Percentiles rank a stretch among this genome's conserved stretches.
Evolutionary conservation across 1,139 yeast genomes (phyloP).

Genomic region (Suhomyces kunorum): DNA sequence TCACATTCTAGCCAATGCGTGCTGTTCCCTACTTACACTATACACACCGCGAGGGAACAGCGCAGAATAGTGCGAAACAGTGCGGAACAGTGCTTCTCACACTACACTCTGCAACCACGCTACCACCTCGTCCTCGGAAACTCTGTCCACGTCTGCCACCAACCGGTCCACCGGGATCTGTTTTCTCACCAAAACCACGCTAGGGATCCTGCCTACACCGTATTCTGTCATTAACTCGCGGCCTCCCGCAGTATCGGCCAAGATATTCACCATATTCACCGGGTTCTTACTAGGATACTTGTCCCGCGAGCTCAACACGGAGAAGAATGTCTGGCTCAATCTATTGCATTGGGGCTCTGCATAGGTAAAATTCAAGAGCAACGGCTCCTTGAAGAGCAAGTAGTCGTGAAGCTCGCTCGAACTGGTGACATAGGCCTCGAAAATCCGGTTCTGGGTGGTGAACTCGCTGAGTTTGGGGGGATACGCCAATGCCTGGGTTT

Average conservation of each 20-base stretch:
- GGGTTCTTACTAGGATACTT: slow-evolving; percentile 38
- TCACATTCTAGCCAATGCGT: too few relatives aligned
- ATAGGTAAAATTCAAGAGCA: slow-evolving; percentile 70
- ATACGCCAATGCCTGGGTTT: slow-evolving; percentile 30
- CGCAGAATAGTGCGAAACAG: too few relatives aligned
- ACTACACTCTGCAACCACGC: slow-evolving; percentile 49
- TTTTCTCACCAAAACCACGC: slow-evolving; percentile 64
- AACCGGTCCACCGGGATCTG: slow-evolving; percentile 62
- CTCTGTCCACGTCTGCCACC: slow-evolving; percentile 42
- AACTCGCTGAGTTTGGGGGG: slow-evolving; percentile 43
- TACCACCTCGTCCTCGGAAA: slow-evolving; percentile 54
- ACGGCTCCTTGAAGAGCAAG: slow-evolving; percentile 57
- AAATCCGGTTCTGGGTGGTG: slow-evolving; percentile 44
- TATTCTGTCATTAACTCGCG: slow-evolving; percentile 60
- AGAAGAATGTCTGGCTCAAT: slow-evolving; percentile 64
- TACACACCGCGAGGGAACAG: too few relatives aligned
- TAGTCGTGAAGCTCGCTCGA: slow-evolving; percentile 58
- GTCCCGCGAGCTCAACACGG: slow-evolving; percentile 52
- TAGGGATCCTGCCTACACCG: slow-evolving; percentile 61
- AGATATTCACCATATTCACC: slow-evolving; percentile 68
- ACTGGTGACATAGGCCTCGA: slow-evolving; percentile 45
- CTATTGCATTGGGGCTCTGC: slow-evolving; percentile 65
- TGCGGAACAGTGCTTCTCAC: too few relatives aligned
- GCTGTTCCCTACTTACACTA: too few relatives aligned
- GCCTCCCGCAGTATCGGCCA: slow-evolving; percentile 65